Percentiles rank a stretch among this genome's conserved stretches.
Conservation (phyloP, 169 alveolate species). For the Toxoplasma gondii region DNA sequence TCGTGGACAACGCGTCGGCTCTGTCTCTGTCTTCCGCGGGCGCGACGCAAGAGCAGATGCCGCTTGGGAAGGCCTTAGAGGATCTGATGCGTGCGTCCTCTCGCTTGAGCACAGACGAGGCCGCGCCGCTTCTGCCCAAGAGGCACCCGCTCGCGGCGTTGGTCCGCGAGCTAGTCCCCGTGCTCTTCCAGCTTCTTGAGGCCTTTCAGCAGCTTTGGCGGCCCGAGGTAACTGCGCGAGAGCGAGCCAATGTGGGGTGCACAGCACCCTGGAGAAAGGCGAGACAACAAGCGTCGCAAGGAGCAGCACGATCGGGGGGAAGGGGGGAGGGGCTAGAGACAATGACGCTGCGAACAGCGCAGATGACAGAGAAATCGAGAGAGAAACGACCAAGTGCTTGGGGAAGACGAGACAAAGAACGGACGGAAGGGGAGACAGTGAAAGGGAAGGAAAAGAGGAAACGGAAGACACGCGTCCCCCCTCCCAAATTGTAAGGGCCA, state of each 20-base stretch:
- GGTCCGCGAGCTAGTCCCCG: conserved; percentile 24
- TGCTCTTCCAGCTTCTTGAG: conserved; percentile 23
- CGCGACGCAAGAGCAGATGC: neutral
- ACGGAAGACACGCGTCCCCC: no score
- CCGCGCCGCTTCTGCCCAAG: conserved; percentile 45
- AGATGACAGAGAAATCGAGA: no score
- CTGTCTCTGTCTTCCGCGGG: neutral
- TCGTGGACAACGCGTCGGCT: neutral
- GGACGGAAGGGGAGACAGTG: no score
- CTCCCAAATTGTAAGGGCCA: no score
- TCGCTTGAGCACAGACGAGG: conserved; percentile 9
- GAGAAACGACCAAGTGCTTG: no score
- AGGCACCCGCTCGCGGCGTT: conserved; percentile 56
- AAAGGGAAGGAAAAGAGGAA: no score
- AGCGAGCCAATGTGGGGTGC: no score
- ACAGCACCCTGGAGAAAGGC: no score
- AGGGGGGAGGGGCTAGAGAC: neutral
- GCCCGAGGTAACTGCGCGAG: conserved; percentile 30
- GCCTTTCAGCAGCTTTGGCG: conserved; percentile 45
- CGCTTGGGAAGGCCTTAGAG: neutral
- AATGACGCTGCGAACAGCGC: no score
- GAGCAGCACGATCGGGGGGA: neutral
- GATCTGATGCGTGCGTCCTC: conserved; percentile 41
- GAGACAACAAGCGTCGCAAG: neutral
- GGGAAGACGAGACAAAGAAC: no score